Evolutionary conservation across 1,284 basidiomycete species (phyloP).

Genomic region (Rhodofomes roseus): DNA sequence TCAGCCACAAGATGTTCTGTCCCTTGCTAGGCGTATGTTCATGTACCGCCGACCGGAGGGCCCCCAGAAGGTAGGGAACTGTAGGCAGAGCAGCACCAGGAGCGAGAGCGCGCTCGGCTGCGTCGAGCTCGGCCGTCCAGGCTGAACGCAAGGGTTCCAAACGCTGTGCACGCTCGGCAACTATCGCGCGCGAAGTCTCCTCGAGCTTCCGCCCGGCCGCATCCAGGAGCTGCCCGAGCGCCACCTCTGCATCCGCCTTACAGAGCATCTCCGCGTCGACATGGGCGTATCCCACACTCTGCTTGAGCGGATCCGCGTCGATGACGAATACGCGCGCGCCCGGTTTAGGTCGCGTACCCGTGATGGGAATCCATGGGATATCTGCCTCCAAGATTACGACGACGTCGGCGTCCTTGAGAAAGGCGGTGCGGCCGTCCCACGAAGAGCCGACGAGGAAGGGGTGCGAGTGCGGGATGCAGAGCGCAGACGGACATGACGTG

Average conservation of each 20-base stretch:
- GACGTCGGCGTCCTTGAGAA: constrained; percentile 54
- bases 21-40: constrained; percentile 32
- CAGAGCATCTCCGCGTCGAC: constrained; percentile 53
- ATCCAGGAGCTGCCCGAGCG: constrained; percentile 44
- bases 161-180: constrained; percentile 11
- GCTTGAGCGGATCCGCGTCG: constrained; percentile 60
- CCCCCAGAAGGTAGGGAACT: constrained; percentile 15
- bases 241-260: constrained; percentile 48
- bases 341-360: constrained; percentile 35
- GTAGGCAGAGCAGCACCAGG: constrained; percentile 29
- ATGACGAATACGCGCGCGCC: constrained; percentile 52
- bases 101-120: constrained; percentile 24
- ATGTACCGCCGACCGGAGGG: constrained; percentile 8
- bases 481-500: constrained; percentile 43
- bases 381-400: constrained; percentile 63
- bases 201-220: constrained; percentile 5
- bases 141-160: constrained; percentile 16
- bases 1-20: constrained; percentile 46
- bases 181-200: constrained; percentile 1
- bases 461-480: constrained; percentile 55
- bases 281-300: constrained; percentile 48
- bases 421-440: constrained; percentile 39
- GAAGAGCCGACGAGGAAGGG: constrained; percentile 47
- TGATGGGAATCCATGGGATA: constrained; percentile 57
- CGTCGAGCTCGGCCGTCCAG: constrained; percentile 22